Conservation (phyloP, 2,329 filamentous ascomycete species). For the Neodidymelliopsis sp. region DNA sequence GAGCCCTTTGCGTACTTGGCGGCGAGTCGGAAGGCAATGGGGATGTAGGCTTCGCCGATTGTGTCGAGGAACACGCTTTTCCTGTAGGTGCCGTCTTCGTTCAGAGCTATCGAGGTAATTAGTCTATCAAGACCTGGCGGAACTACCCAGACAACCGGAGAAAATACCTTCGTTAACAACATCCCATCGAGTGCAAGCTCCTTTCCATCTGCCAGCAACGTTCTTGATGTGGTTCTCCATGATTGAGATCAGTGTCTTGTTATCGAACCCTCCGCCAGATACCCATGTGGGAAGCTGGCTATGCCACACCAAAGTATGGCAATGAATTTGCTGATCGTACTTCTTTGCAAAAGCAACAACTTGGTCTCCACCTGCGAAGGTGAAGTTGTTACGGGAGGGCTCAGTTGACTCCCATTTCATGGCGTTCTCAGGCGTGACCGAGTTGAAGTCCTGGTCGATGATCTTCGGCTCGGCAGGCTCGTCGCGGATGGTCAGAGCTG, state of each 20-base stretch:
- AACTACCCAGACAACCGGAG: no score
- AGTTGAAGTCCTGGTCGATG: conserved; percentile 40
- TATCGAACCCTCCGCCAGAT: conserved; percentile 46
- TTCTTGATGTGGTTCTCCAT: conserved; percentile 54
- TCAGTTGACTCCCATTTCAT: conserved; percentile 50
- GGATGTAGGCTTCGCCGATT: conserved; percentile 56
- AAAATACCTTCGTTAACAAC: conserved; percentile 49
- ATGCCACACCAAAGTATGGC: conserved; percentile 55
- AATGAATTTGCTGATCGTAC: conserved; percentile 47
- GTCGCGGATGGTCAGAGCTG: conserved; percentile 36
- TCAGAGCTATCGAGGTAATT: conserved; percentile 43
- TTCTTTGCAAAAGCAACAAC: conserved; percentile 45
- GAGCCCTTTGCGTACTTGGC: conserved; percentile 49
- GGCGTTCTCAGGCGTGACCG: conserved; percentile 33
- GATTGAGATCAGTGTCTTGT: conserved; percentile 51
- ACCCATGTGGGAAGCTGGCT: conserved; percentile 52
- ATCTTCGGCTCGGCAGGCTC: conserved; percentile 35
- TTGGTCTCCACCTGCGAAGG: conserved; percentile 47
- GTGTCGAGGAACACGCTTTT: conserved; percentile 51
- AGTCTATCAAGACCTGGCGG: conserved; percentile 27
- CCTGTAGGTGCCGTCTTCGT: conserved; percentile 57
- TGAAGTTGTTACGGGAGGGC: conserved; percentile 48
- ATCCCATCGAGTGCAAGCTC: conserved; percentile 51
- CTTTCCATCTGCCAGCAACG: conserved; percentile 49
- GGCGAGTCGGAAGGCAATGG: conserved; percentile 54